Percentiles rank a stretch among this genome's conserved stretches.
Evolutionary conservation across 495 filamentous ascomycete genomes (phyloP).

Genomic region (Hypoxylon fuscum): DNA sequence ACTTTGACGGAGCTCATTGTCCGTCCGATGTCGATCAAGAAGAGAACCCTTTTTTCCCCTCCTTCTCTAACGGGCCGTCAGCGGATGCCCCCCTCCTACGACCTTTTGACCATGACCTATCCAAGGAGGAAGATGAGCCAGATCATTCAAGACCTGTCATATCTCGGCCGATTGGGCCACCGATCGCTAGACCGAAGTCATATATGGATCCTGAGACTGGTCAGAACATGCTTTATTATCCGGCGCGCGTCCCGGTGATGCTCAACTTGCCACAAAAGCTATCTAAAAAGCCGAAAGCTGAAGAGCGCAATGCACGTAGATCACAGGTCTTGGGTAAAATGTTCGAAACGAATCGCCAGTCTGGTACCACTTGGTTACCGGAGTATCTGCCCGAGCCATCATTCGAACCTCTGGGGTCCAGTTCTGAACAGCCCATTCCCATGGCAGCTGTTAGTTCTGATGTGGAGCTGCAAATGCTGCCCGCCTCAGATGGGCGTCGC

Average conservation of each 20-base stretch:
- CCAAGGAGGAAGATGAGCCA: slow-evolving; percentile 23
- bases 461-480: slow-evolving; percentile 8
- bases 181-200: slow-evolving; percentile 61
- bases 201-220: slow-evolving; percentile 71
- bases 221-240: slow-evolving; percentile 91
- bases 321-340: slow-evolving; percentile 67
- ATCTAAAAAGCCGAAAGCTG: slow-evolving; percentile 72
- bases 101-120: slow-evolving; percentile 28
- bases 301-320: slow-evolving; percentile 70
- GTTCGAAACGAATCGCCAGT: slow-evolving; percentile 40
- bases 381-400: slow-evolving; percentile 47
- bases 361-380: slow-evolving; percentile 57
- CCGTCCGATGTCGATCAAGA: slow-evolving; percentile 55
- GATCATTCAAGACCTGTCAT: slow-evolving; percentile 28
- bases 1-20: slow-evolving; percentile 95
- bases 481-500: neutral
- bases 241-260: slow-evolving; percentile 91
- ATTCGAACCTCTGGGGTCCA: slow-evolving; percentile 41
- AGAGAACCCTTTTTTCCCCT: slow-evolving; percentile 35
- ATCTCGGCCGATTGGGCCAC: slow-evolving; percentile 32
- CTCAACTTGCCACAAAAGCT: slow-evolving; percentile 90
- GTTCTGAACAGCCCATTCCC: slow-evolving; percentile 9
- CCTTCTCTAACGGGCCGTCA: slow-evolving; percentile 39
- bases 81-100: slow-evolving; percentile 26
- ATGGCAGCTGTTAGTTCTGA: slow-evolving; percentile 4